These are phyloP conservation scores for Chlorella sorokiniana DNA, from an alignment of 139 green algal genomes.

Conservation along the genomic window DNA sequence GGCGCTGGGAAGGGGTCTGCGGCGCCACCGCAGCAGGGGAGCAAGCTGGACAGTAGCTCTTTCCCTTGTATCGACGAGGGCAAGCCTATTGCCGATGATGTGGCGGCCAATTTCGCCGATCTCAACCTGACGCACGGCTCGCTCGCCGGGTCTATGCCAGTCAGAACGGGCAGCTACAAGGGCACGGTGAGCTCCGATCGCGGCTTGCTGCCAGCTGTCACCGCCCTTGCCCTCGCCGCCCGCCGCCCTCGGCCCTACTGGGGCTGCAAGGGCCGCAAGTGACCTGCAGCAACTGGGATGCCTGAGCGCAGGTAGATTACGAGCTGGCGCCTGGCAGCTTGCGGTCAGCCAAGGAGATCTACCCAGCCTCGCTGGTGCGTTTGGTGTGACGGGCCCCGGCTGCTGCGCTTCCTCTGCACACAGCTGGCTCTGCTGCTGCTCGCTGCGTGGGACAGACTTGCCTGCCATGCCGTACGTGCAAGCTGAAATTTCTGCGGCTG, in stretches of 20 bases:
- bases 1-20: background rate
- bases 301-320: slow-evolving; percentile 72
- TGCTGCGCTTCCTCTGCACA: too few relatives aligned
- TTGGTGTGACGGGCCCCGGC: background rate
- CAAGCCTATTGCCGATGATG: background rate
- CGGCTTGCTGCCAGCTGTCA: background rate
- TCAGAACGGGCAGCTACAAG: background rate
- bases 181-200: background rate
- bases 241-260: background rate
- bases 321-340: slow-evolving; percentile 68
- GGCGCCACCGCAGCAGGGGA: background rate
- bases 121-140: background rate
- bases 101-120: background rate
- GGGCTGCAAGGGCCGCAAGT: background rate
- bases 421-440: too few relatives aligned
- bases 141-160: slow-evolving; percentile 5
- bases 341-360: slow-evolving; percentile 64
- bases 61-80: slow-evolving; percentile 24
- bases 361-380: slow-evolving; percentile 49
- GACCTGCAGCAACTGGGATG: too few relatives aligned
- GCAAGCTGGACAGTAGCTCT: background rate
- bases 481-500: too few relatives aligned
- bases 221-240: background rate
- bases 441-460: too few relatives aligned
- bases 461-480: too few relatives aligned